Base-by-base conservation (phyloP, 208 protist genomes). In the Trypanosomatidae sp. region DNA sequence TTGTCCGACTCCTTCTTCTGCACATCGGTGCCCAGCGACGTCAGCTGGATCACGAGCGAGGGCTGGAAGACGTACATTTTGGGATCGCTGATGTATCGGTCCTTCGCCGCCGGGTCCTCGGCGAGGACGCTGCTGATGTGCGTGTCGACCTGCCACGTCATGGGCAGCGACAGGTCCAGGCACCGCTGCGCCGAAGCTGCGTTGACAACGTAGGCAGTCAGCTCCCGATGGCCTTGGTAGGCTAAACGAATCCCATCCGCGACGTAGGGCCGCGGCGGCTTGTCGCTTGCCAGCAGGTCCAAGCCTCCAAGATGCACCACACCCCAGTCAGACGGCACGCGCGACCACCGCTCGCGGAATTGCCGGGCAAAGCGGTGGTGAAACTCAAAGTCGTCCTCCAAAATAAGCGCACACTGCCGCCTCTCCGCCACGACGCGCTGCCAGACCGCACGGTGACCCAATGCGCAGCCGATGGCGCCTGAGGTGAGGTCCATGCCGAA, bases 131-230 rank as follows among this genome's bases (percentile, higher is more conserved):
- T 91, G 76, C 85, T 91, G 66, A 96, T 92, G 82, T 97, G 94
- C 33, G 94, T 97, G 76, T 97, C 94, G 33, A 97, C 77, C 66
- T 97, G 94, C 92, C 94, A 97, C 28, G 91, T 97, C 88, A 97
- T 86, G n/a, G 88, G 86, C 44, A 86, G 59, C 1, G 91, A 88
- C 1, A 96, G 83, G 33, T 91, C 90, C 6, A 97, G 79, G 65
- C 91, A 96, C 43, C 91, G 86, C 64, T 81, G 58, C 13, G 94
- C 94, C 9, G 89, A 84, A 19, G 46, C 53, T 13, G 82, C 78
- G 72, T 96, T 69, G 22, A 96, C 60, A 3, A 97, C 89, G 75
- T 97, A 97, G 0, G 91, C 94, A 3, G 91, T 97, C 3, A 97
- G 88, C 83, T 97, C 94, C 5, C 94, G 88, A 28, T 97, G 94